Conservation (phyloP, 139 green algal species). For the Coelastrella sp. region DNA sequence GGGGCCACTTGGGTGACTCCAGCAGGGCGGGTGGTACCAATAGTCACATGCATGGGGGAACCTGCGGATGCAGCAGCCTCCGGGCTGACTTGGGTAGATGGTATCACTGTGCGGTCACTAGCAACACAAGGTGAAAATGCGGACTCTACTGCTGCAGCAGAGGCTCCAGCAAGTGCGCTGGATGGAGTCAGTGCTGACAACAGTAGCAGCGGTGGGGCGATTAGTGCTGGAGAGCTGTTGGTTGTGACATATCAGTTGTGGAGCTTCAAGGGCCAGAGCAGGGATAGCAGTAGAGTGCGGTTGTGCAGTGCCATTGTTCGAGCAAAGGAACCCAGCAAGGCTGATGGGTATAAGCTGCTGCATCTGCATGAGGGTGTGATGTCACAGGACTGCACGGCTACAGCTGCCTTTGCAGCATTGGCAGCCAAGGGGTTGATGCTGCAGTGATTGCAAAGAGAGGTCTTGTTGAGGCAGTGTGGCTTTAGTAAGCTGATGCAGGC, state of each 20-base stretch:
- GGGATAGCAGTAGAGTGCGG: slow-evolving; percentile 37
- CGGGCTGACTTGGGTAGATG: slow-evolving; percentile 41
- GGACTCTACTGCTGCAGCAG: background rate
- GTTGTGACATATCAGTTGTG: slow-evolving; percentile 45
- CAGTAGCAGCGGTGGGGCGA: background rate
- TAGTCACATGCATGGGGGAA: slow-evolving; percentile 19
- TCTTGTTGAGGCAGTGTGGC: too few relatives aligned
- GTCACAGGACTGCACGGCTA: background rate
- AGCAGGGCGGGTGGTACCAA: slow-evolving; percentile 13
- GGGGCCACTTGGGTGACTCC: slow-evolving; percentile 44
- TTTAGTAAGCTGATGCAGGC: too few relatives aligned
- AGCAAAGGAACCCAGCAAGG: background rate
- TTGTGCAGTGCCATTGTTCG: slow-evolving; percentile 29
- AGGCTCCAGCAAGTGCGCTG: background rate
- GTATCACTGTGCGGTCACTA: slow-evolving; percentile 29
- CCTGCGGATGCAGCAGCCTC: slow-evolving; percentile 41
- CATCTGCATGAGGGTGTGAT: slow-evolving; percentile 47
- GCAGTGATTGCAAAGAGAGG: background rate
- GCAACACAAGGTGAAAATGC: background rate
- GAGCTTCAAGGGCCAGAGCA: slow-evolving; percentile 24
- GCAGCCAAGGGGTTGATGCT: slow-evolving; percentile 3
- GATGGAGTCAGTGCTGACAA: background rate
- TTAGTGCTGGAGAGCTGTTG: slow-evolving; percentile 20
- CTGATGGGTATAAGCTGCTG: slow-evolving; percentile 43
- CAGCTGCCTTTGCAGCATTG: slow-evolving; percentile 26